Base-by-base conservation (phyloP, 805 yeast species). In the Zygosaccharomyces bailii region DNA sequence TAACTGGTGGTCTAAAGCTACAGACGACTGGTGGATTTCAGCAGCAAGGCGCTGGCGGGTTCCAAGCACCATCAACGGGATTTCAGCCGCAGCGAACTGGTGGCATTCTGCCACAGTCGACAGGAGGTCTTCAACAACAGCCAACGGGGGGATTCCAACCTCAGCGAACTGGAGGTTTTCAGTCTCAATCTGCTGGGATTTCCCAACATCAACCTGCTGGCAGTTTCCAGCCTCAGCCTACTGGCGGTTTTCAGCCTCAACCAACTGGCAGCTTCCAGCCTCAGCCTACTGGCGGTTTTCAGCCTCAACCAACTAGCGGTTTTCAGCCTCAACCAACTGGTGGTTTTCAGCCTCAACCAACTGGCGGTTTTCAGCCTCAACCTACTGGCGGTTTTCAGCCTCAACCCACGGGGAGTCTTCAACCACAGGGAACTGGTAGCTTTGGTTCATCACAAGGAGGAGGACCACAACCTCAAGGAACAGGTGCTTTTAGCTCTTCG, bases 401-500 rank as follows among this genome's bases (percentile, higher is more conserved):
- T 27, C 75, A 71, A 49, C 64, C 63, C 30, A 66, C 76, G 2
- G 75, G 75, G 1, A 46, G 45, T 34, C 61, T 69, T 56, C 77
- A 72, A 51, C 69, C 79, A 3, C 80, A 77, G 49, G 73, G 71
- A 9, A 78, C 85, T 0, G 84, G 84, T 18, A 36, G 19, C 42
- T 44, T 66, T 46, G 41, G 54, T 68, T 7, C 16, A n/a, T 3
- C 31, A 3, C 68, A 57, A 42, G 64, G 67, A 27, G 73, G 69
- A 5, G 40, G 48, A 17, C 39, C 42, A 32, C 52, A 48, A 29
- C 42, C 27, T 4, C 35, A 37, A 16, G 24, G 32, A 10, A 37
- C 40, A 5, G 40, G 40, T 4, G 11, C 40, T n/a, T 25, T 37
- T 20, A 37, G 25, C 20, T n/a, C 32, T 3, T 25, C 27, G 7